These are phyloP conservation scores for Chaetomium sp. DNA, from an alignment of 2,329 filamentous ascomycete species.

Conservation along the genomic window DNA sequence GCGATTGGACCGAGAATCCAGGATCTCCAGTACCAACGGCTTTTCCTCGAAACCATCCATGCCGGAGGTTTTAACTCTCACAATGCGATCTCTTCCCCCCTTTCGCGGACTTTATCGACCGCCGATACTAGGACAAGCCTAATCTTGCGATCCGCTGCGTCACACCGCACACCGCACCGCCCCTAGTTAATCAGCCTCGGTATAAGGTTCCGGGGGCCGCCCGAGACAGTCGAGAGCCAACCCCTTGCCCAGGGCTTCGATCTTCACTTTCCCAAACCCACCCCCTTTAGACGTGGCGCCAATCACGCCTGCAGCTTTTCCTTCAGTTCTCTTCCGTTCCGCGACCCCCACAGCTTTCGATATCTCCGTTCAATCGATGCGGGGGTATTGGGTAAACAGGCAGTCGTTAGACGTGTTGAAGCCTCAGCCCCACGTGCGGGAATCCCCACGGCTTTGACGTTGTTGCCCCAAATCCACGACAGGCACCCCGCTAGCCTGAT, in stretches of 20 bases:
- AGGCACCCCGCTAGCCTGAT: constrained; percentile 8
- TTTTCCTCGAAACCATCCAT: not conserved
- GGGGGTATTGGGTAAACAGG: not conserved
- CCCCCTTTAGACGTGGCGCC: constrained; percentile 3
- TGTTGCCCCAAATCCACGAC: not conserved
- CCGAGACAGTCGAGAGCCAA: not conserved
- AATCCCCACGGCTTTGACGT: not conserved
- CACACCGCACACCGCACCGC: not conserved
- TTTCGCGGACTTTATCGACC: not conserved
- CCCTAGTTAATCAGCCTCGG: not conserved
- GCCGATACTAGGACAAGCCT: not conserved
- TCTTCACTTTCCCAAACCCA: not conserved
- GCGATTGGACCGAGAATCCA: not conserved
- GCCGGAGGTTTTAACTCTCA: not conserved
- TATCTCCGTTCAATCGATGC: not conserved
- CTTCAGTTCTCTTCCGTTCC: not conserved
- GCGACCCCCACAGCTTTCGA: not conserved
- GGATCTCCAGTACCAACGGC: not conserved
- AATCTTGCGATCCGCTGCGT: not conserved
- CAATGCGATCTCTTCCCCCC: not conserved
- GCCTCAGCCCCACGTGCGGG: not conserved
- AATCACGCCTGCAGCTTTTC: constrained; percentile 1
- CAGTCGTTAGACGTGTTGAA: not conserved
- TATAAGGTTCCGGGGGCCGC: no score
- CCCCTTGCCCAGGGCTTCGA: not conserved